A percentile compares a stretch with the other conserved stretches of the same genome.
phyloP scores from a whole-genome alignment of 108 stramenopile species.

The Seminavis robusta region DNA sequence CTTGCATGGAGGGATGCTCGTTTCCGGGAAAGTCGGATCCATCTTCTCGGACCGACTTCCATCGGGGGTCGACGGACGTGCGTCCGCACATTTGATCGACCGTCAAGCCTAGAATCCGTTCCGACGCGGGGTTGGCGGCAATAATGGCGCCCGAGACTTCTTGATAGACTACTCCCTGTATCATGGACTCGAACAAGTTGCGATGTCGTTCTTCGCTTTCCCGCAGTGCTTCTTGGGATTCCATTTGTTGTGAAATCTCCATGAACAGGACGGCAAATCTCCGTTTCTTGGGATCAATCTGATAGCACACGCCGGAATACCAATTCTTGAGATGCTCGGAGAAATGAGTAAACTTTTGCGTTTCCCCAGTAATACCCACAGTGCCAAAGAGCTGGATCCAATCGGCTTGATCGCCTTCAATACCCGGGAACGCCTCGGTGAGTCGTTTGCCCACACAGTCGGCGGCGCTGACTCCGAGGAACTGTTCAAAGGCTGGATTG shows the following conservation, averaged over 20 bases:
- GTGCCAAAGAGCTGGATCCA: slow-evolving; percentile 3
- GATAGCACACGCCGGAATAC: slow-evolving; percentile 1
- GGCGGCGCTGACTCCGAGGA: neutral
- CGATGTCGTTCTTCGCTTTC: slow-evolving; percentile 8
- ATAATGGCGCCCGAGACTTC: slow-evolving; percentile 4
- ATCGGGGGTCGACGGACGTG: slow-evolving; percentile 8
- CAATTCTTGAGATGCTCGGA: neutral
- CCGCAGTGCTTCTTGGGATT: slow-evolving; percentile 2
- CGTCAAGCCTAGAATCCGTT: slow-evolving; percentile 8
- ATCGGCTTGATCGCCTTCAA: slow-evolving; percentile 4
- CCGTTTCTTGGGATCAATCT: no score
- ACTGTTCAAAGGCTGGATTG: slow-evolving; percentile 6
- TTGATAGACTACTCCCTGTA: slow-evolving; percentile 11
- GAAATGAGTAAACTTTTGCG: neutral
- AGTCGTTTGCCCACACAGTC: neutral
- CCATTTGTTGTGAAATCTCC: no score
- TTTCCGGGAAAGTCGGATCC: slow-evolving; percentile 7
- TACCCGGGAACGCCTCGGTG: slow-evolving; percentile 3
- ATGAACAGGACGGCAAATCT: no score
- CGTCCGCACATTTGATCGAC: slow-evolving; percentile 7
- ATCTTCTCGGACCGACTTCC: slow-evolving; percentile 7
- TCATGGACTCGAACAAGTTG: slow-evolving; percentile 6
- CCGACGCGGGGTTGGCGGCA: slow-evolving; percentile 6
- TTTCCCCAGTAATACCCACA: slow-evolving; percentile 4
- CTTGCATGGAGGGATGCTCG: slow-evolving; percentile 1